These are phyloP conservation scores for Scheffersomyces ergatensis DNA, from an alignment of 805 yeast genomes.

Conservation along the genomic window DNA sequence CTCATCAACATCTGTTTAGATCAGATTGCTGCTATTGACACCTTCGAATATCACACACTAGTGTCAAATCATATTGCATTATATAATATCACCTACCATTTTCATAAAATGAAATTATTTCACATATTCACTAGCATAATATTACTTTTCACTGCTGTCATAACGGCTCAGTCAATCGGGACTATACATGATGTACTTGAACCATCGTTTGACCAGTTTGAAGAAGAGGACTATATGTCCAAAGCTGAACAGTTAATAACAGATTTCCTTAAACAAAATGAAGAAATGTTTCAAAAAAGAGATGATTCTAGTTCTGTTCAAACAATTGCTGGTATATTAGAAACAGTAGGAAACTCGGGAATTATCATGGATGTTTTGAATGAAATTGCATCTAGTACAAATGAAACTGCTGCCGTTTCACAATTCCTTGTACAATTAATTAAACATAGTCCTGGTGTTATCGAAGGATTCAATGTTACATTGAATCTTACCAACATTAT, in stretches of 20 bases:
- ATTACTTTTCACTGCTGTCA: neutral
- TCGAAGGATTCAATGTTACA: constrained; percentile 12
- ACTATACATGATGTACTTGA: neutral
- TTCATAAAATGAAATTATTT: neutral
- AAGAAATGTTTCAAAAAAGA: constrained; percentile 1
- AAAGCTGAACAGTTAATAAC: neutral
- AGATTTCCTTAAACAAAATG: neutral
- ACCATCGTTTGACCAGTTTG: neutral
- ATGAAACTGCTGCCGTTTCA: neutral
- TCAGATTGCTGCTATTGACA: no score
- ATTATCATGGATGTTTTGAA: constrained; percentile 18
- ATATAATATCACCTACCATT: no score
- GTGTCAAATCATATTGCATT: no score
- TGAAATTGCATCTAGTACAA: constrained; percentile 9
- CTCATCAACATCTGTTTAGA: no score
- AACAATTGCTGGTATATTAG: constrained; percentile 10
- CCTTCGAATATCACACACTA: no score
- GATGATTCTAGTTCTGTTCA: neutral
- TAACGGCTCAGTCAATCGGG: neutral
- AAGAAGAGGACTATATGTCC: neutral
- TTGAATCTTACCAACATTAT: constrained; percentile 23
- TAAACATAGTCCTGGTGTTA: neutral
- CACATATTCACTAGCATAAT: neutral
- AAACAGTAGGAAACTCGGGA: constrained; percentile 22
- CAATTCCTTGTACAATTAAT: neutral